Conservation (phyloP, 257 asterid genomes). For the Misopates orontium region DNA sequence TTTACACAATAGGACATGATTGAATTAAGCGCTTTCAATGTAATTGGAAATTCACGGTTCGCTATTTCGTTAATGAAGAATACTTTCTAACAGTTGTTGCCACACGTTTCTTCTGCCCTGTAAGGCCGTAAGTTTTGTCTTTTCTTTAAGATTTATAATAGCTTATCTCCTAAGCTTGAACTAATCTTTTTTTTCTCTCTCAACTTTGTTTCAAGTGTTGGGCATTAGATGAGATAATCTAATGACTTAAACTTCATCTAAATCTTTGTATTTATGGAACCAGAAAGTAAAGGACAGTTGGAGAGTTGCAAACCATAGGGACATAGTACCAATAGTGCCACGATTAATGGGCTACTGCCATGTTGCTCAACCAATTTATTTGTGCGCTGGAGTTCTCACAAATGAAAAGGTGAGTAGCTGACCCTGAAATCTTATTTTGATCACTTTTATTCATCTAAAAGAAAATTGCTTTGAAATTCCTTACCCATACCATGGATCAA, state of each 20-base stretch:
- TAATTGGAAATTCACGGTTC: too few species aligned
- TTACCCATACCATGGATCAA: neutral
- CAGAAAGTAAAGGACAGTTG: slow-evolving; percentile 94
- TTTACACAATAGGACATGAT: too few species aligned
- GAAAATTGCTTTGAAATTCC: neutral
- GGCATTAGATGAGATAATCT: neutral
- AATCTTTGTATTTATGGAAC: slow-evolving; percentile 18
- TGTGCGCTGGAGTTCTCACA: slow-evolving; percentile 58
- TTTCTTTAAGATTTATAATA: too few species aligned
- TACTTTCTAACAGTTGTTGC: too few species aligned
- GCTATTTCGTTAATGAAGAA: too few species aligned
- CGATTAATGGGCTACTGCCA: slow-evolving; percentile 99
- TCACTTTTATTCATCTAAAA: neutral
- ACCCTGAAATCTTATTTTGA: neutral
- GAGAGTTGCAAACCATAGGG: slow-evolving; percentile 94
- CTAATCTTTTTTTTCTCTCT: too few species aligned
- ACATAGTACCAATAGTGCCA: slow-evolving; percentile 97
- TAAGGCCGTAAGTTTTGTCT: too few species aligned
- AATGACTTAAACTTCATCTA: slow-evolving; percentile 6
- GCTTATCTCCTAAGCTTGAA: too few species aligned
- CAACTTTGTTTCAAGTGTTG: too few species aligned
- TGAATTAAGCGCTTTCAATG: too few species aligned
- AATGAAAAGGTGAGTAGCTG: slow-evolving; percentile 45
- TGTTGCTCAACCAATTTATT: slow-evolving; percentile 93
- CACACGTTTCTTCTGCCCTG: too few species aligned